phyloP scores from a whole-genome alignment of 768 basidiomycete genomes.

The Polyporus arcularius region DNA sequence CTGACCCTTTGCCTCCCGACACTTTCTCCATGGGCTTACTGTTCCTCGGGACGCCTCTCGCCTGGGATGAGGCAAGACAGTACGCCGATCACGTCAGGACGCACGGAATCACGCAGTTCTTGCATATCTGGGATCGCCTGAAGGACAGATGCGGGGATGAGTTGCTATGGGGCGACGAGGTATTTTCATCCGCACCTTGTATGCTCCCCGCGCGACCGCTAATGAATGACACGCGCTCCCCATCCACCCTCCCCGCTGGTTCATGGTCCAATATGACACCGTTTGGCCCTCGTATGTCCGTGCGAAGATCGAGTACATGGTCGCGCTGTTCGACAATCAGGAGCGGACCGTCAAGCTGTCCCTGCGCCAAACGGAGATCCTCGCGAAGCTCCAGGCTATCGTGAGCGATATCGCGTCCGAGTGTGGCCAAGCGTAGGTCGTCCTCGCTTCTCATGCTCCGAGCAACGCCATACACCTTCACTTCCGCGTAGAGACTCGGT shows the following conservation, averaged over 20 bases:
- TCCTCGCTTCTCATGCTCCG: conserved; percentile 1
- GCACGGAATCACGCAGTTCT: conserved; percentile 94
- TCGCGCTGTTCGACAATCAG: conserved; percentile 79
- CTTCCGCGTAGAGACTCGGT: conserved; percentile 55
- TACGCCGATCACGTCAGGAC: conserved; percentile 86
- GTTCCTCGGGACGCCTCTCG: conserved; percentile 87
- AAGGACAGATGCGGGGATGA: conserved; percentile 92
- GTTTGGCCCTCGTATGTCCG: conserved; percentile 9
- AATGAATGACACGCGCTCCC: conserved; percentile 13
- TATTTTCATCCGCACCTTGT: conserved; percentile 32
- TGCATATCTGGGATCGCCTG: conserved; percentile 89
- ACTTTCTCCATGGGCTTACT: conserved; percentile 78
- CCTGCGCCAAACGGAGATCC: conserved; percentile 93
- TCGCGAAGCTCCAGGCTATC: conserved; percentile 71
- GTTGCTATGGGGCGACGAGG: conserved; percentile 98
- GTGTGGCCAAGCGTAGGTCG: conserved; percentile 59
- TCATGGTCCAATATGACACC: background rate
- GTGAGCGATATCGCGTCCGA: conserved; percentile 65
- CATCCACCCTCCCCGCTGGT: background rate
- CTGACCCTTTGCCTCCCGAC: background rate
- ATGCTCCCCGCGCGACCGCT: conserved; percentile 1
- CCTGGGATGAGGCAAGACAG: conserved; percentile 88
- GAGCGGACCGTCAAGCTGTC: conserved; percentile 84
- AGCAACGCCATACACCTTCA: background rate
- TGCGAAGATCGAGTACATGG: conserved; percentile 92